Evolutionary conservation across 2,329 filamentous ascomycete species (phyloP), one percentile per base, ranked within the genome.

Genomic region (Aureobasidium subglaciale): DNA sequence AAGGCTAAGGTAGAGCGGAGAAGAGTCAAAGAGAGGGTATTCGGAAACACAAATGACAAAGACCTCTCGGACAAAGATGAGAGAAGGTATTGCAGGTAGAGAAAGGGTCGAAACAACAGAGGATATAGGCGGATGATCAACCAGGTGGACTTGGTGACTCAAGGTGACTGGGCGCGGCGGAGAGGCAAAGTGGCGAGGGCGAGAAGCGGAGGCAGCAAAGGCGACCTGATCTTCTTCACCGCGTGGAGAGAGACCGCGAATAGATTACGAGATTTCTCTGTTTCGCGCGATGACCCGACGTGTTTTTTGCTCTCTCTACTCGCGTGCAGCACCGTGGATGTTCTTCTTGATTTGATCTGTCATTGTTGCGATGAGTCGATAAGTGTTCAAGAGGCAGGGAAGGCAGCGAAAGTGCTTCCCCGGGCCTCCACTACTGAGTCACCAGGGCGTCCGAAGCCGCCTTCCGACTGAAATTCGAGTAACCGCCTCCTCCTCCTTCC

Each of bases 61-160:
- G 20, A 54, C 27, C 18, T n/a, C 50, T 54, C 38, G 9, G 38
- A 41, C 27, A 22, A 16, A 41, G 40, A 50, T 38, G 35, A 24
- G 35, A 41, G 34, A n/a, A 22, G 34, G 24, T 35, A 29, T 42
- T 32, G 50, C 13, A 18, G 18, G 18, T 13, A 15, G 20, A n/a
- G 16, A 25, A 52, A 16, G 29, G 37, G 38, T 15, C 18, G 13
- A 27, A 35, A 27, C 37, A 54, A 52, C 48, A 41, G 20, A 49
- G 35, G 18, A 32, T 52, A 52, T 52, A 52, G 24, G 32, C 22
- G 48, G 37, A 16, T 37, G 34, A 38, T 50, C 45, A 37, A 49
- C 45, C 25, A 25, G 34, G 7, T 34, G 34, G 24, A 25, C 34
- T 29, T 38, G n/a, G 46, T 50, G 46, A 50, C n/a, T 50, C 46